Conservation (phyloP, 371 early-diverging fungal species). For the Funneliformis caledonium region DNA sequence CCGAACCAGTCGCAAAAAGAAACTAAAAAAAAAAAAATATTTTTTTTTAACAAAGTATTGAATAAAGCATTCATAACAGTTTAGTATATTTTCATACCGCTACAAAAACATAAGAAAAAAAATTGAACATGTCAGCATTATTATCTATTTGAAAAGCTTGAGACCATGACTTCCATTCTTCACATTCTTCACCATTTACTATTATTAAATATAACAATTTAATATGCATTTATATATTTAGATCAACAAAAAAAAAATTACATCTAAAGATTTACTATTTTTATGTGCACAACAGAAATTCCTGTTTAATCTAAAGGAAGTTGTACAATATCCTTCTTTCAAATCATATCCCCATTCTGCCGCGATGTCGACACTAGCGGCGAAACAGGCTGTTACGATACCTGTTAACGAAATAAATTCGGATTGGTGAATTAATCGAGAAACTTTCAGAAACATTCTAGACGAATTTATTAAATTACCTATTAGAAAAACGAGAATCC, state of each 20-base stretch:
- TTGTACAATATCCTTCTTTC: constrained; percentile 84
- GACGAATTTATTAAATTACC: constrained; percentile 43
- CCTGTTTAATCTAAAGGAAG: constrained; percentile 78
- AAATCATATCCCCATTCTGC: constrained; percentile 82
- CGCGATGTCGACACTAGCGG: constrained; percentile 81
- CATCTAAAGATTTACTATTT: constrained; percentile 4
- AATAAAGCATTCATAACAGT: background rate
- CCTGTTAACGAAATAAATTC: constrained; percentile 46
- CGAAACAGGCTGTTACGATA: constrained; percentile 71
- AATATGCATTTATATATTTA: background rate
- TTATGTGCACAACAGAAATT: constrained; percentile 89
- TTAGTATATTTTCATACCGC: background rate
- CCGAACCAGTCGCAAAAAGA: background rate
- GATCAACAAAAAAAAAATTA: background rate
- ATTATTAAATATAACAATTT: background rate
- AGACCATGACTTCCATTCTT: constrained; percentile 62
- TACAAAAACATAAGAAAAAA: constrained; percentile 22
- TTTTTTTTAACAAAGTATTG: background rate
- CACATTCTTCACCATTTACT: constrained; percentile 38
- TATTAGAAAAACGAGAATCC: constrained; percentile 79
- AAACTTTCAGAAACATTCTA: too few species aligned
- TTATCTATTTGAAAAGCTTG: constrained; percentile 33
- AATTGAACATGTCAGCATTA: background rate
- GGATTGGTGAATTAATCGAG: too few species aligned
- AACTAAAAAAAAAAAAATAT: background rate